phyloP scores from a whole-genome alignment of 176 grass and related monocot genomes.

The Aegilops sharonensis region DNA sequence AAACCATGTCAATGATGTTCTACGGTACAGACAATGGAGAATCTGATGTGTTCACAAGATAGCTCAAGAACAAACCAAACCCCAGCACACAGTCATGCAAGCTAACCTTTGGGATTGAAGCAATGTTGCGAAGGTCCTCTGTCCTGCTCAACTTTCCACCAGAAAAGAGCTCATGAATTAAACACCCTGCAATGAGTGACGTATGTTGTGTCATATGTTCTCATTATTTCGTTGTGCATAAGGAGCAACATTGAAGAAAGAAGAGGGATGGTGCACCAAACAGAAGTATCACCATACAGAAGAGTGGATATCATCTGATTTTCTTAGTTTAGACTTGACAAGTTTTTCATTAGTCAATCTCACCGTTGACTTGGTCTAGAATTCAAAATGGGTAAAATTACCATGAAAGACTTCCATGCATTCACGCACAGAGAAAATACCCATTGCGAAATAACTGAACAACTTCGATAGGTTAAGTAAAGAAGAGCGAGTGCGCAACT shows the following conservation, averaged over 20 bases:
- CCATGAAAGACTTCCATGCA: not conserved
- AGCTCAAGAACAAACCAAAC: conserved; percentile 34
- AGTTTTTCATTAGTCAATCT: not conserved
- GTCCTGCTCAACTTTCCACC: conserved; percentile 81
- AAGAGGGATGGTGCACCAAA: not conserved
- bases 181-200: conserved; percentile 66
- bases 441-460: not conserved
- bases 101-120: conserved; percentile 90
- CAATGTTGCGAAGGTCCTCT: conserved; percentile 92
- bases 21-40: not conserved
- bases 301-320: not conserved
- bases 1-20: not conserved
- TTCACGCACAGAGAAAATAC: not conserved
- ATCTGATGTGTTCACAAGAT: not conserved
- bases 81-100: not conserved
- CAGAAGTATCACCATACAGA: not conserved
- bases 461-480: not conserved
- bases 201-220: conserved; percentile 3
- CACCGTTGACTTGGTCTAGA: not conserved
- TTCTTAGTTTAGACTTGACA: conserved; percentile 5
- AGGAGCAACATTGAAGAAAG: conserved; percentile 1
- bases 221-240: conserved; percentile 30
- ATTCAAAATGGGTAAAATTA: conserved; percentile 19
- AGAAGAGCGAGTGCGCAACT: not conserved
- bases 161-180: conserved; percentile 97